Base-by-base conservation (phyloP, 2,329 filamentous ascomycete genomes). In the Fusarium sp. region DNA sequence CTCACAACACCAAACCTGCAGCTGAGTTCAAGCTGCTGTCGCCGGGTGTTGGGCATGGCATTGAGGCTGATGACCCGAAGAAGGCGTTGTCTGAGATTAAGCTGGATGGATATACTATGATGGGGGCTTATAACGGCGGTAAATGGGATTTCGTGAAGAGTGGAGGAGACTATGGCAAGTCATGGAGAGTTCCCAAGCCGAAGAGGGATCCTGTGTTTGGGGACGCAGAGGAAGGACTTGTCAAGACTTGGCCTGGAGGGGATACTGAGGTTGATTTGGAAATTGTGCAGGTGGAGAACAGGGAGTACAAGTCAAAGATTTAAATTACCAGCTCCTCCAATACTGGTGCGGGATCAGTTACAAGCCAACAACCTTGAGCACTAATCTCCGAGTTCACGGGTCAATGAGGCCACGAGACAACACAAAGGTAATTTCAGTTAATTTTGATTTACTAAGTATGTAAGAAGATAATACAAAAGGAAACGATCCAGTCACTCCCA, bases 111-210 rank as follows among this genome's bases (percentile, higher is more conserved):
- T 79, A 71, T n/a, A 77, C 74, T 1, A 79, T 79, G 72, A 73
- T 90, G 78, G 89, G 89, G 0, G 87, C 87, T 9, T 91, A 90
- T 14, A 68, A 39, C 2, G 75, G 75, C 0, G 75, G 73, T 2
- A 39, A 75, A 2, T 75, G 75, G 75, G 75, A 77, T 7, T 77
- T 77, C 24, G 68, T 77, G 0, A 62, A 67, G 39, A 62, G 61
- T 2, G 75, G 75, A 10, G 75, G 75, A 28, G 52, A 76, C 17
- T 77, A 68, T 52, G 75, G 68, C 18, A 73, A 66, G 20, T 59
- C 65, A 1, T 77, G 75, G 75, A 66, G 38, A 12, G 75, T 77
- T n/a, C 62, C 65, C 0, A 77, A 77, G 32, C 75, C 75, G 6
- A 39, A 68, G 8, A 52, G 28, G 4, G 75, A 77, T 28, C 75